These are phyloP conservation scores for Komagataella mondaviorum DNA, from an alignment of 805 yeast genomes.

Conservation along the genomic window DNA sequence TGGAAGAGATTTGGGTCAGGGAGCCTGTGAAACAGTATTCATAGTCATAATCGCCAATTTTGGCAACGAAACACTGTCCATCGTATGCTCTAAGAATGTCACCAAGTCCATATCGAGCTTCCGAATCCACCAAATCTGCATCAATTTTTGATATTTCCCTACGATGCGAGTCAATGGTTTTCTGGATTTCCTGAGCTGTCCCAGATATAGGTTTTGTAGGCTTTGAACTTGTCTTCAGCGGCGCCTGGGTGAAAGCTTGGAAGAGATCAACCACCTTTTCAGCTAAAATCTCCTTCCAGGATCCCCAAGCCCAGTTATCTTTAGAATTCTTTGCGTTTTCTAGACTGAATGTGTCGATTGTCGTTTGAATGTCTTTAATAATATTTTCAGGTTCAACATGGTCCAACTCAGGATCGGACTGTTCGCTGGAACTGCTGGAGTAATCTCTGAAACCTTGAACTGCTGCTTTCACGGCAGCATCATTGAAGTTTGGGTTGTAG, in stretches of 20 bases:
- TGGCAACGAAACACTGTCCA: constrained; percentile 29
- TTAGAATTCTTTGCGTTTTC: not conserved
- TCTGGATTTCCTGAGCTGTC: not conserved
- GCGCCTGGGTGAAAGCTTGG: not conserved
- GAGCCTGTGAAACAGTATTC: constrained; percentile 44
- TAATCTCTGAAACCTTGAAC: constrained; percentile 41
- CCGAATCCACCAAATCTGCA: constrained; percentile 6
- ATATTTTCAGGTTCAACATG: not conserved
- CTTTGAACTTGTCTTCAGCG: not conserved
- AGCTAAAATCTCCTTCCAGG: not conserved
- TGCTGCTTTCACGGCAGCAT: constrained; percentile 70
- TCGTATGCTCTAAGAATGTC: constrained; percentile 51
- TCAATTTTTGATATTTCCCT: constrained; percentile 2
- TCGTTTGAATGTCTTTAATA: not conserved
- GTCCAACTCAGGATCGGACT: not conserved
- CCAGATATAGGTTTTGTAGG: not conserved
- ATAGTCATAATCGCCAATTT: constrained; percentile 62
- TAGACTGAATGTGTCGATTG: not conserved
- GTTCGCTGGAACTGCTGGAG: constrained; percentile 17
- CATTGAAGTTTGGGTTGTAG: constrained; percentile 81
- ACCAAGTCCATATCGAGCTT: constrained; percentile 39
- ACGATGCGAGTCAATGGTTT: not conserved
- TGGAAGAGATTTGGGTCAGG: constrained; percentile 37
- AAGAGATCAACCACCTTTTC: not conserved
- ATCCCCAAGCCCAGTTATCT: not conserved